phyloP scores from a whole-genome alignment of 2,329 filamentous ascomycete species.

The Ophiostoma pallidulum region DNA sequence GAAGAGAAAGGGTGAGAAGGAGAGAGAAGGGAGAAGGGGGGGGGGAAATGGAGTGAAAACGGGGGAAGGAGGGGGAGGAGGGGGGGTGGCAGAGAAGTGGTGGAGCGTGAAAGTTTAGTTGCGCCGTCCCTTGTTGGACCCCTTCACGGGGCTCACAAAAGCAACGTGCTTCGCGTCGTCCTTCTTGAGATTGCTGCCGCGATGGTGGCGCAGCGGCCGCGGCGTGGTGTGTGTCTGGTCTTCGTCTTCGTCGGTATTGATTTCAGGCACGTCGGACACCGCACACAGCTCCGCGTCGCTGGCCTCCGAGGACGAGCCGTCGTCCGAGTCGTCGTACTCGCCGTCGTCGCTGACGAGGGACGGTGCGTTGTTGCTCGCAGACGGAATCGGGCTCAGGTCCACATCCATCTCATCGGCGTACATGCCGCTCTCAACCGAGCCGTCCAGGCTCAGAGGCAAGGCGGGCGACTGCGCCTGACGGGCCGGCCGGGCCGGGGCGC shows the following conservation, averaged over 20 bases:
- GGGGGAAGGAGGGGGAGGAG: not conserved
- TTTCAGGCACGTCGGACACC: conserved; percentile 52
- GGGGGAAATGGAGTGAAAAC: not conserved
- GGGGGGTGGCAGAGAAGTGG: not conserved
- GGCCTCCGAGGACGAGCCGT: conserved; percentile 50
- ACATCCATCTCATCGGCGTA: conserved; percentile 41
- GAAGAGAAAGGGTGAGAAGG: not conserved
- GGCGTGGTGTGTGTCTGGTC: conserved; percentile 22
- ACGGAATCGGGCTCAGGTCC: conserved; percentile 59
- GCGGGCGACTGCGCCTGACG: conserved; percentile 35
- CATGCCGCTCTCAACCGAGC: conserved; percentile 20
- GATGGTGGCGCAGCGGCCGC: conserved; percentile 34
- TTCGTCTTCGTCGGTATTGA: conserved; percentile 49
- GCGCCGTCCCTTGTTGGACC: conserved; percentile 27
- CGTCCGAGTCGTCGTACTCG: conserved; percentile 65
- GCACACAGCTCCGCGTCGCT: conserved; percentile 51
- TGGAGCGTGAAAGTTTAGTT: conserved; percentile 15
- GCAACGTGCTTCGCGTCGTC: conserved; percentile 47
- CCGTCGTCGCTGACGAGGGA: conserved; percentile 74
- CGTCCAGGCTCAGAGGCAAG: conserved; percentile 16
- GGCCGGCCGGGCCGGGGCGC: conserved; percentile 48
- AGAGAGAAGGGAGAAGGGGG: no score
- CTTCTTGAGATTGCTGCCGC: conserved; percentile 40
- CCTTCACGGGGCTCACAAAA: conserved; percentile 43
- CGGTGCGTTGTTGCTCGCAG: conserved; percentile 66